These are phyloP conservation scores for Cicer judaicum DNA, from an alignment of 306 rosid species.

Conservation along the genomic window DNA sequence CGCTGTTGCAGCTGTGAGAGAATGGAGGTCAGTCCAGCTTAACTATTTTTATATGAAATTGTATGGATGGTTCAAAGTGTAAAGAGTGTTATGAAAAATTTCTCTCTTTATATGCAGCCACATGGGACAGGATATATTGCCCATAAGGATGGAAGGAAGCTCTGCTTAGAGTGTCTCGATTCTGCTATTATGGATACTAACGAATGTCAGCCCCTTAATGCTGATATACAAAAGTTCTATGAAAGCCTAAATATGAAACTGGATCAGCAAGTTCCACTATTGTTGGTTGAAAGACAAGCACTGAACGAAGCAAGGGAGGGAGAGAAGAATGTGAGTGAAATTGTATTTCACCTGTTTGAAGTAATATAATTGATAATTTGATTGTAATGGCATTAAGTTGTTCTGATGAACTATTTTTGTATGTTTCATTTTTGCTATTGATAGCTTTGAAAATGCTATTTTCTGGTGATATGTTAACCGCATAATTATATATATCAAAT, in stretches of 20 bases:
- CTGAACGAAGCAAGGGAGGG: constrained; percentile 98
- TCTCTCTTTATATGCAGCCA: constrained; percentile 60
- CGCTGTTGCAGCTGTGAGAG: constrained; percentile 99
- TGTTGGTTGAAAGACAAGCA: constrained; percentile 97
- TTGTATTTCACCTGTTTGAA: constrained; percentile 36
- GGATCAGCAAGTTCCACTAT: constrained; percentile 90
- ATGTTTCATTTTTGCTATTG: constrained; percentile 39
- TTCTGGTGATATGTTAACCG: constrained; percentile 13
- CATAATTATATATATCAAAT: constrained; percentile 5
- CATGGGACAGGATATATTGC: constrained; percentile 69
- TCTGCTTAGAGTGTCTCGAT: constrained; percentile 92
- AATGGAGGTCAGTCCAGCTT: constrained; percentile 82
- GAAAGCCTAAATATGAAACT: constrained; percentile 86
- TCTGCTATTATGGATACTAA: constrained; percentile 91
- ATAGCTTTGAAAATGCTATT: constrained; percentile 26
- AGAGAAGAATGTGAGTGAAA: constrained; percentile 82
- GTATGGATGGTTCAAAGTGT: constrained; percentile 28
- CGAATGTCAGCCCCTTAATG: constrained; percentile 85
- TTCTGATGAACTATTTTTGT: constrained; percentile 31
- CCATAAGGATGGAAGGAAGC: constrained; percentile 90
- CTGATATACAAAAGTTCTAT: constrained; percentile 80
- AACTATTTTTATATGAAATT: constrained; percentile 38
- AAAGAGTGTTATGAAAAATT: constrained; percentile 32
- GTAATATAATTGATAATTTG: constrained; percentile 35
- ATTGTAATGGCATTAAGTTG: constrained; percentile 24